A percentile compares a stretch with the other conserved stretches of the same genome.
phyloP scores from a whole-genome alignment of 495 filamentous ascomycete genomes.

The Podospora appendiculata region DNA sequence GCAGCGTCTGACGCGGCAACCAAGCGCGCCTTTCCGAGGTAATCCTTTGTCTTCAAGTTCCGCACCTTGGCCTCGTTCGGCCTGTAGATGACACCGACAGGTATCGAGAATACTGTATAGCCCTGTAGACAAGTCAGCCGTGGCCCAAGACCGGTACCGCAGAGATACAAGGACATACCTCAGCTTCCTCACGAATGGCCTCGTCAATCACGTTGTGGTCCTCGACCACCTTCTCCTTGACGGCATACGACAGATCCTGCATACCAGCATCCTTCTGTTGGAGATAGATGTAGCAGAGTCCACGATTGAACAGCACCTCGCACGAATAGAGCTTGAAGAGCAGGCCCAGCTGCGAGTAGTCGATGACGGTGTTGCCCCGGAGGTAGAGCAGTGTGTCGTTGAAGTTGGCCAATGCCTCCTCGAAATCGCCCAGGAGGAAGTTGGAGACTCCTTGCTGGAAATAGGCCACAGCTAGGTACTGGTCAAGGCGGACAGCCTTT shows the following conservation, averaged over 20 bases:
- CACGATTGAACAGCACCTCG: constrained; percentile 96
- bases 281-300: constrained; percentile 95
- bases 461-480: constrained; percentile 94
- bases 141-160: constrained; percentile 2
- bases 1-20: constrained; percentile 81
- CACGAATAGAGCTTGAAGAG: constrained; percentile 96
- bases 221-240: constrained; percentile 84
- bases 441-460: constrained; percentile 99
- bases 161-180: constrained; percentile 45
- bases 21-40: constrained; percentile 86
- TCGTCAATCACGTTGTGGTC: constrained; percentile 98
- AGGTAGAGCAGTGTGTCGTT: constrained; percentile 96
- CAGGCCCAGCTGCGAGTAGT: constrained; percentile 94
- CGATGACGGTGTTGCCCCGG: constrained; percentile 91
- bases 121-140: constrained; percentile 48
- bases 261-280: constrained; percentile 84
- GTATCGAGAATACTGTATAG: constrained; percentile 98
- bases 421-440: constrained; percentile 94
- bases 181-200: constrained; percentile 85
- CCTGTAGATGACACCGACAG: constrained; percentile 88
- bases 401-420: constrained; percentile 96
- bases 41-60: constrained; percentile 94
- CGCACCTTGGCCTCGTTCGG: constrained; percentile 97
- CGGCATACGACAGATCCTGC: constrained; percentile 83
- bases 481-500: constrained; percentile 77